Evolutionary conservation across 2,329 filamentous ascomycete species (phyloP), one percentile per base, ranked within the genome.

Genomic region (Cyclaneusma minus): DNA sequence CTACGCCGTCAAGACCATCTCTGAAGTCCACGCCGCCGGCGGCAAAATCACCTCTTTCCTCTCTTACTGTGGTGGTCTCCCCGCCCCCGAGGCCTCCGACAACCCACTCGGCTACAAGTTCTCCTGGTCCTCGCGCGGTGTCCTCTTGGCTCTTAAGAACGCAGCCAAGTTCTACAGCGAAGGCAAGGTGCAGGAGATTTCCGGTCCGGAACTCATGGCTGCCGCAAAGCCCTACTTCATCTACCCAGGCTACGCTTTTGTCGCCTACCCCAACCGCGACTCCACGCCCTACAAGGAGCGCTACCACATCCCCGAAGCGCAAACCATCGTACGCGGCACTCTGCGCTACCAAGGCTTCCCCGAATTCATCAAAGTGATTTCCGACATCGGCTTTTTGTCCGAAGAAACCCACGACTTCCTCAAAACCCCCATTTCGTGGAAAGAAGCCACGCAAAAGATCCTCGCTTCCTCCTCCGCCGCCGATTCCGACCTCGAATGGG

Each of bases 71-170:
- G 82, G 83, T 47, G 82, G 82, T 40, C 62, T 89, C 3, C 70
- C 72, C 15, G 65, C 72, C 33, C 67, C 57, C 25, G 80, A 89
- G 56, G 58, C 61, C 53, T 87, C 79, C 6, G 78, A 78, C 54
- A 94, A 94, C 61, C 84, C 85, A 15, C 64, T 93, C 10, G 84
- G 85, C 24, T 93, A 92, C 68, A 93, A 92, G 56, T 89, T 91
- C 64, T 83, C 75, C 5, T 49, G 43, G 56, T 75, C 73, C 16
- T 70, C 74, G 36, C 73, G 84, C 29, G 87, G 87, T 50, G 84
- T 94, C 18, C 64, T 95, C 17, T 66, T 95, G 25, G 85, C 87
- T 3, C 67, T 93, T 38, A 61, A 78, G 41, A 94, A 94, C 58
- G 60, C 70, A n/a, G 87, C 81, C 45, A 83, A 68, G 42, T 85